Evolutionary conservation across 768 basidiomycete species (phyloP), one percentile per base, ranked within the genome.

Genomic region (Dictyophora rubrovolvata): DNA sequence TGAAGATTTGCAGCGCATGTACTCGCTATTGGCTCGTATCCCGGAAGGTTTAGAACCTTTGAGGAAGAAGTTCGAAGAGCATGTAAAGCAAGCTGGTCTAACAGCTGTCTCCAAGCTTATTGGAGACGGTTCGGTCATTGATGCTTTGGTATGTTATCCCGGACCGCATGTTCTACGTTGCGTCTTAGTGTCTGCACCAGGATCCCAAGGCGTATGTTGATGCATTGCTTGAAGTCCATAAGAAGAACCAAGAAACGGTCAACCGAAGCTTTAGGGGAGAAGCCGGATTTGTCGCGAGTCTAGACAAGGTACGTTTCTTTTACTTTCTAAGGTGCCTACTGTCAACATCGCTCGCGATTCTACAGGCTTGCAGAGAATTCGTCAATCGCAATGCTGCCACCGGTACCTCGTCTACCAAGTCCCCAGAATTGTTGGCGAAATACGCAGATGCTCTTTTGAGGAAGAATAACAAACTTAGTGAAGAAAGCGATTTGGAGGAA

Each of bases 201-300:
- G 94, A 96, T 68, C 91, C 95, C 22, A 96, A 93, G 71, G 85
- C 86, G 28, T 99, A 98, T 66, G 89, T 98, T 58, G 92, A 96
- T 67, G 89, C 92, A 1, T 68, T 99, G 55, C 74, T 99, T 47
- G 87, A 91, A 60, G 91, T 98, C 11, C 91, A 97, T 68, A 80
- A 80, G 68, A 96, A 93, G 79, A 94, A 93, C 72, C 83, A 84
- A 16, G 86, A 88, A 65, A 85, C 85, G 2, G 87, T 84, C 3
- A 82, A 74, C 65, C 70, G 77, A 35, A 73, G 80, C 53, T 84
- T 83, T 64, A 63, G 69, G 9, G 81, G 79, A 0, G 81, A 87
- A 62, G 64, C 65, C 6, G 77, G 74, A 9, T 99, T 99, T 69
- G 87, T 93, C 23, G 92, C 91, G 1, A 87, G 87, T 70, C 75